Conservation (phyloP, 176 grass and related monocot species). For the Musa itinerans region DNA sequence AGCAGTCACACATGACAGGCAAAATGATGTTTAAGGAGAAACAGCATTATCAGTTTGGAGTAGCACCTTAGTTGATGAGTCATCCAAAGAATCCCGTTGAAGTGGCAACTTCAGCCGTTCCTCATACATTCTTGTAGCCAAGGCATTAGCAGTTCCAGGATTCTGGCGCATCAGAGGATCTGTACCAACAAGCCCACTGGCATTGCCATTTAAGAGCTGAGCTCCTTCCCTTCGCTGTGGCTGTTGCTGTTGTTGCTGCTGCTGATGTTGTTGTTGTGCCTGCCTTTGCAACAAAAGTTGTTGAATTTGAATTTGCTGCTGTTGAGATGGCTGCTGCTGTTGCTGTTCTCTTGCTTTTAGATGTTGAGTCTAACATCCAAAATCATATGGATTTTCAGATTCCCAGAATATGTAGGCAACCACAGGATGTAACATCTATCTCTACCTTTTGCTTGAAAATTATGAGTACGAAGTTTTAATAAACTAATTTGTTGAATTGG, state of each 20-base stretch:
- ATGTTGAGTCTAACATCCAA: neutral
- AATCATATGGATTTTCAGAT: neutral
- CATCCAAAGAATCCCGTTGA: slow-evolving; percentile 15
- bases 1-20: too few relatives aligned
- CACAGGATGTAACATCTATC: too few relatives aligned
- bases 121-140: slow-evolving; percentile 45
- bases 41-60: neutral
- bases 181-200: slow-evolving; percentile 28
- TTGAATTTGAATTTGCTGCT: neutral
- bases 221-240: slow-evolving; percentile 29
- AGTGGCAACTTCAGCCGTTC: slow-evolving; percentile 32
- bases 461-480: neutral
- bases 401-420: too few relatives aligned
- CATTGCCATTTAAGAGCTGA: slow-evolving; percentile 31
- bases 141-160: slow-evolving; percentile 29
- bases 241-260: slow-evolving; percentile 32
- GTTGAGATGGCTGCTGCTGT: neutral
- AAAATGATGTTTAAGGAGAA: neutral
- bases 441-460: neutral
- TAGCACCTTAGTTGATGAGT: slow-evolving; percentile 11
- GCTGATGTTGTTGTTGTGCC: slow-evolving; percentile 10
- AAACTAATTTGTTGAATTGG: neutral
- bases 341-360: neutral
- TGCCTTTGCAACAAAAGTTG: neutral
- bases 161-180: slow-evolving; percentile 37